Evolutionary conservation across 108 stramenopile species (phyloP), one percentile per base, ranked within the genome.

Genomic region (Nitzschia sp.): DNA sequence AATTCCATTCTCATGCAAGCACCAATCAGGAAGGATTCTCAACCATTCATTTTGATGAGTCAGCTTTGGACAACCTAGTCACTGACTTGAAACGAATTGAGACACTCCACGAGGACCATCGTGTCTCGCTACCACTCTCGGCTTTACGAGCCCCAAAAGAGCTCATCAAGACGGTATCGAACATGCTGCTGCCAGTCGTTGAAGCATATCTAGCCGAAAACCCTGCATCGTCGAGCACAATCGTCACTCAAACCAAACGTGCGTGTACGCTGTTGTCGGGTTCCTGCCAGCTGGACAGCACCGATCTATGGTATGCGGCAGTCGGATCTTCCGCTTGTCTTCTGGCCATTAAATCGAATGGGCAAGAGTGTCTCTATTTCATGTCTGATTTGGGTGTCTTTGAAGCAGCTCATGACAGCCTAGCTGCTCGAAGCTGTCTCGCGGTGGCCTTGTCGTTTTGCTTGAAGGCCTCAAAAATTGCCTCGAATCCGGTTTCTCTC

Each of bases 391-490:
- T 69, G 45, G 67, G 75, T 11, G 45, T 76, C 21, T 36, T 69
- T 16, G 75, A 68, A 34, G 53, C 53, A 19, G 44, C 53, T 1
- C 34, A 61, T 5, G 47, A 48, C 34, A 32, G 50, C 34, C 48
- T 68, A 11, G 58, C 68, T 30, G 45, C 75, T 28, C 60, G 75
- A 35, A 63, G 63, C 36, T 76, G 75, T 60, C 30, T 76, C n/a
- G 52, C 75, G 33, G 56, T 76, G 1, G 56, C 63, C n/a, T 45
- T 76, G 27, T 21, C 75, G 2, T 59, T 63, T n/a, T 76, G 68
- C 55, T 35, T 35, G 27, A 69, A 69, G 44, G 44, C 68, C n/a
- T 60, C 65, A 11, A 61, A 58, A 19, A 27, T 47, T 2, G n/a
- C 47, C 21, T 45, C 44, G 1, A 19, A 22, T n/a, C 21, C 33